Evolutionary conservation across 176 grass and related monocot species (phyloP).

Genomic region (Themeda triandra): DNA sequence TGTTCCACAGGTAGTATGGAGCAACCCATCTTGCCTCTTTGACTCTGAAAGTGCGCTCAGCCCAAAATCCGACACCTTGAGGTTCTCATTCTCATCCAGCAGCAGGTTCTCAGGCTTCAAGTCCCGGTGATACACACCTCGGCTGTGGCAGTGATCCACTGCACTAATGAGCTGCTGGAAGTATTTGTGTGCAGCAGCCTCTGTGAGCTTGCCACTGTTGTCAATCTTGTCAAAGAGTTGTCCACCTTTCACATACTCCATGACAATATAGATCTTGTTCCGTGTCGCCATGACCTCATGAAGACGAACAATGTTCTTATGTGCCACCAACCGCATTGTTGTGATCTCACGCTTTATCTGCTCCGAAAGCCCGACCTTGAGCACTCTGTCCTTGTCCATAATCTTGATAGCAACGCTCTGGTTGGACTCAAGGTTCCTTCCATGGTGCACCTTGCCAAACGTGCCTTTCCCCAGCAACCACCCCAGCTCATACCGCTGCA

Average conservation of each 20-base stretch:
- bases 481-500: constrained; percentile 62
- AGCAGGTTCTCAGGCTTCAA: constrained; percentile 80
- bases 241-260: constrained; percentile 79
- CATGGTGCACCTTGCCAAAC: constrained; percentile 72
- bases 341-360: constrained; percentile 80
- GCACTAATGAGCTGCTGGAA: constrained; percentile 78
- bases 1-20: constrained; percentile 85
- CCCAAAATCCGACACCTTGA: constrained; percentile 78
- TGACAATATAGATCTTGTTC: constrained; percentile 75
- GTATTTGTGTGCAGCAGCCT: constrained; percentile 55
- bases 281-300: constrained; percentile 82
- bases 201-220: constrained; percentile 55
- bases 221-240: constrained; percentile 71
- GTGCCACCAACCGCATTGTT: constrained; percentile 57
- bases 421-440: constrained; percentile 44
- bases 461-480: constrained; percentile 68
- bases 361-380: constrained; percentile 49
- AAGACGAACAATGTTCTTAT: constrained; percentile 65
- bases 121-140: constrained; percentile 76
- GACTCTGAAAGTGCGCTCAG: constrained; percentile 71
- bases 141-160: constrained; percentile 71
- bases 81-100: constrained; percentile 69
- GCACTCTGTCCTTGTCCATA: constrained; percentile 61
- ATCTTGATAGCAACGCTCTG: constrained; percentile 69
- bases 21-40: constrained; percentile 54